These are phyloP conservation scores for Fennellomyces sp. DNA, from an alignment of 371 early-diverging fungal species.

Conservation along the genomic window DNA sequence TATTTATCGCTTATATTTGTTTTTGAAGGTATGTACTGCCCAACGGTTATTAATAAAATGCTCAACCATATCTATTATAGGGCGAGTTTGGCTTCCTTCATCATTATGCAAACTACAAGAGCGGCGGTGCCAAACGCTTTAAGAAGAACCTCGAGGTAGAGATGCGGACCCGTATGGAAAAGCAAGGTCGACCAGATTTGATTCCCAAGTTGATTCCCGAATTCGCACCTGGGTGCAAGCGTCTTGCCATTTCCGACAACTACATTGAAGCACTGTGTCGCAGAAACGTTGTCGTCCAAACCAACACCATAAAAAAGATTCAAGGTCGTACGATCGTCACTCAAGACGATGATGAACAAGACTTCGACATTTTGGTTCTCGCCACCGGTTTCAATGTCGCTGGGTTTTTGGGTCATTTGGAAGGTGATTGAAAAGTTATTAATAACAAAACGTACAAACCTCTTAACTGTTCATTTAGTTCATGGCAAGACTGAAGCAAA, in stretches of 20 bases:
- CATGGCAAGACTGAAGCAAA: neutral
- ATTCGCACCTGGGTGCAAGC: conserved; percentile 33
- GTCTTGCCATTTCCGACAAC: conserved; percentile 51
- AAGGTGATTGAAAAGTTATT: conserved; percentile 17
- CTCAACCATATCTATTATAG: no score
- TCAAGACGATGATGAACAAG: conserved; percentile 36
- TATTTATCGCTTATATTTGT: neutral
- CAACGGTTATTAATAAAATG: no score
- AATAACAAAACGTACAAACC: neutral
- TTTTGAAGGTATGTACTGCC: neutral
- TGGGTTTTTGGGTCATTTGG: conserved; percentile 26
- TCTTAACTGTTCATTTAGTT: neutral
- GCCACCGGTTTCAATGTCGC: conserved; percentile 68
- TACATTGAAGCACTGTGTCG: conserved; percentile 50
- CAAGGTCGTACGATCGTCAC: conserved; percentile 43
- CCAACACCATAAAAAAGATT: conserved; percentile 37
- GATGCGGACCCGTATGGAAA: neutral
- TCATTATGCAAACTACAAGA: neutral
- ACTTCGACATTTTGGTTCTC: conserved; percentile 57
- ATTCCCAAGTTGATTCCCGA: neutral
- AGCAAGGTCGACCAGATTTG: conserved; percentile 13
- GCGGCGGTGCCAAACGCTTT: neutral
- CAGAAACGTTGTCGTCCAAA: conserved; percentile 48
- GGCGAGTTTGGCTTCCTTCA: neutral
- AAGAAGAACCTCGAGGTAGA: neutral